Percentiles rank a stretch among this genome's conserved stretches.
Conservation (phyloP, 805 yeast species). For the Candida nitratophila region DNA sequence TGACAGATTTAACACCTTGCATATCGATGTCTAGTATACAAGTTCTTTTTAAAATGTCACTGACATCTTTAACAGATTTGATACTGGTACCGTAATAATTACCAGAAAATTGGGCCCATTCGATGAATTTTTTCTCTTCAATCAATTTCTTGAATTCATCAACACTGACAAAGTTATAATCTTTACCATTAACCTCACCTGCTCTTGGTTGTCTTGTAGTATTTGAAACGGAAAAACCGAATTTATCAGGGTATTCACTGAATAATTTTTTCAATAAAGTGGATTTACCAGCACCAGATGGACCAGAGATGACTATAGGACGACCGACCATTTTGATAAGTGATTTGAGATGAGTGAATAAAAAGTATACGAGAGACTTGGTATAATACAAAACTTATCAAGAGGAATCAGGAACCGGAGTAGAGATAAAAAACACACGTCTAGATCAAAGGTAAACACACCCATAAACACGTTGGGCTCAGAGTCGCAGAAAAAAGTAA, state of each 20-base stretch:
- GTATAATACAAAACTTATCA: no score
- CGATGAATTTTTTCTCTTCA: conserved; percentile 72
- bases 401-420: no score
- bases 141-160: conserved; percentile 76
- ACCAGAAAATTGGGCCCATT: conserved; percentile 97
- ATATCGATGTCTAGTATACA: conserved; percentile 96
- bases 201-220: conserved; percentile 89
- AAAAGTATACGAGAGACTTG: neutral
- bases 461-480: no score
- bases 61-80: conserved; percentile 73
- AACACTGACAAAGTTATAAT: conserved; percentile 80
- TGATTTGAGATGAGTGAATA: neutral
- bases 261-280: conserved; percentile 85
- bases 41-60: conserved; percentile 52
- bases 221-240: conserved; percentile 92
- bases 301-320: conserved; percentile 95
- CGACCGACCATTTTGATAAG: conserved; percentile 32
- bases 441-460: no score
- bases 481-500: no score
- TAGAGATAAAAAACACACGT: no score
- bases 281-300: conserved; percentile 95
- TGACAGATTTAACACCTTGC: conserved; percentile 97
- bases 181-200: conserved; percentile 85
- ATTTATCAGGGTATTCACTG: conserved; percentile 81
- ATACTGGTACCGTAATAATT: conserved; percentile 95